Base-by-base conservation (phyloP, 306 rosid genomes). In the Dalbergia cochinchinensis region DNA sequence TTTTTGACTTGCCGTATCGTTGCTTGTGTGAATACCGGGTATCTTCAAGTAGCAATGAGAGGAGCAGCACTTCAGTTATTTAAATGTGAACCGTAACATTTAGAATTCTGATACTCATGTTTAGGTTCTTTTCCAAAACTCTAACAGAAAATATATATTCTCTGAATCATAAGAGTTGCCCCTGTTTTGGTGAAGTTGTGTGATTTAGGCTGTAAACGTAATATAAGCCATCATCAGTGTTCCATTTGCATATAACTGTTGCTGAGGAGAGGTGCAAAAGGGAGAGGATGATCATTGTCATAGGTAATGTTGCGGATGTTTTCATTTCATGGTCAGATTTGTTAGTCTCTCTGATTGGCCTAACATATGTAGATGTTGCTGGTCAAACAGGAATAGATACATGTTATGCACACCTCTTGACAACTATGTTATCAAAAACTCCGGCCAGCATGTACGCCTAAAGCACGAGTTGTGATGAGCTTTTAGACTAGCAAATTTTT, bases 91-190 rank as follows among this genome's bases (percentile, higher is more conserved):
- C 26, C 16, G 60, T 54, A 54, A 54, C 60, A n/a, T 54, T 16
- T 54, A 54, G 60, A 54, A 26, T 26, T 26, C 31, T 26, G 31
- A 26, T 26, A 2, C 31, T 26, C 31, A 26, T 0, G 26, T 16
- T 54, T 54, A 54, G 60, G 60, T 6, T 54, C 60, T 15, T 54
- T 54, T 15, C 60, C 60, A n/a, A 19, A 54, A 54, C 6, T 54
- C 60, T 5, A 79, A 83, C 86, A 84, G 77, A 31, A 54, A 26
- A 51, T 51, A 26, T 26, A 51, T 51, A 13, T 50, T n/a, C 6
- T 14, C 19, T 54, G 63, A 82, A 76, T 77, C 72, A 75, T 82
- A 51, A n/a, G 69, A 83, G 86, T 81, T 58, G 58, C 58, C 58
- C 58, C 15, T 60, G 65, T 74, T 20, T 66, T 39, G 79, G 78